phyloP scores from a whole-genome alignment of 805 yeast genomes.

The Starmerella etchellsii region DNA sequence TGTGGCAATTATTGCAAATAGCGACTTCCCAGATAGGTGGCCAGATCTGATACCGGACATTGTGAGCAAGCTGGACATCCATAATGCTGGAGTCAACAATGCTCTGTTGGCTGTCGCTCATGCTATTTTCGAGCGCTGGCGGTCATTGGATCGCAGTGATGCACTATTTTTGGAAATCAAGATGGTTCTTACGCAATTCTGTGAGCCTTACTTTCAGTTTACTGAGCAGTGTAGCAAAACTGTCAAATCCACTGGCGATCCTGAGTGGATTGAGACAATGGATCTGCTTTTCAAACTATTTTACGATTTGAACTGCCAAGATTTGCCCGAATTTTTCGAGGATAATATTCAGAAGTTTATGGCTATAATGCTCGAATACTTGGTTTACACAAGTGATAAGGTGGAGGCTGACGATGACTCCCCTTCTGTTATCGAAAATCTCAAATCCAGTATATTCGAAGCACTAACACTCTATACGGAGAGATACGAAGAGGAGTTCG shows the following conservation, averaged over 20 bases:
- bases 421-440: constrained; percentile 52
- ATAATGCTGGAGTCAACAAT: constrained; percentile 43
- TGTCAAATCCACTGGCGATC: constrained; percentile 39
- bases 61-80: constrained; percentile 54
- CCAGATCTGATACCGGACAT: constrained; percentile 45
- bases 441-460: constrained; percentile 75
- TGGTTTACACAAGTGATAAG: constrained; percentile 42
- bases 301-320: constrained; percentile 93
- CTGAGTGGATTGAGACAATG: constrained; percentile 31
- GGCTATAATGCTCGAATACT: constrained; percentile 69
- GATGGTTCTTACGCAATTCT: constrained; percentile 72
- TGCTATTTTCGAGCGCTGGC: constrained; percentile 92
- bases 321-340: constrained; percentile 95
- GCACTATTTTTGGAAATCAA: constrained; percentile 78
- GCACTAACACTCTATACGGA: constrained; percentile 74
- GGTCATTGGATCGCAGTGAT: constrained; percentile 85
- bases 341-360: constrained; percentile 70
- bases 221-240: constrained; percentile 50
- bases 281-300: constrained; percentile 65
- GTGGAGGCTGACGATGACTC: constrained; percentile 52
- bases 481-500: constrained; percentile 85
- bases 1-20: constrained; percentile 81
- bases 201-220: constrained; percentile 61
- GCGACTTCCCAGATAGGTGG: constrained; percentile 93
- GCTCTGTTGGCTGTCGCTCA: constrained; percentile 89